Conservation (phyloP, 345 rosid species). For the Euphorbia tirucalli region DNA sequence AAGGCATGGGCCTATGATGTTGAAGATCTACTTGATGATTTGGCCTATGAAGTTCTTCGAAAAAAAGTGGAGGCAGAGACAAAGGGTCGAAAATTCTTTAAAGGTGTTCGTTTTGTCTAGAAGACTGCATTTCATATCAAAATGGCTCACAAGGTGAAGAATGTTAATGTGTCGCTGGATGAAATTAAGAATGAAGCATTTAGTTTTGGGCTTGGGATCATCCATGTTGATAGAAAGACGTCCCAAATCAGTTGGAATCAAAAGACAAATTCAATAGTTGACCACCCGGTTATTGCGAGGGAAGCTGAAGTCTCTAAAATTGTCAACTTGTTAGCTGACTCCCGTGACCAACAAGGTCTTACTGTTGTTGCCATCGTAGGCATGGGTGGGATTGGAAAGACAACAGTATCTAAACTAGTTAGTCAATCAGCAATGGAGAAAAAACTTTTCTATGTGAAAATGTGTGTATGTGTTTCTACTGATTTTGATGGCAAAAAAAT, state of each 20-base stretch:
- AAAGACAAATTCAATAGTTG: too few relatives aligned
- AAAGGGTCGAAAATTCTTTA: neutral
- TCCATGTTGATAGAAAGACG: neutral
- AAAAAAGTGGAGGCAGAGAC: neutral
- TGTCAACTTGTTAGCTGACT: neutral
- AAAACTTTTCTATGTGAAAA: neutral
- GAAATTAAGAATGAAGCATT: neutral
- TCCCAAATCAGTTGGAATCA: neutral
- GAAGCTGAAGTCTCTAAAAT: neutral
- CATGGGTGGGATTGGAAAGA: conserved; percentile 32
- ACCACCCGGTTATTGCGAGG: neutral
- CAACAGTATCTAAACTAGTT: conserved; percentile 14
- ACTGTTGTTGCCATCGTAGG: conserved; percentile 18
- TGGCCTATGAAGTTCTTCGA: neutral
- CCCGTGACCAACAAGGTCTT: neutral
- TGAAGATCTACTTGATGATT: neutral
- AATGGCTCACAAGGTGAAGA: neutral
- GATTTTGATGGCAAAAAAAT: conserved; percentile 6
- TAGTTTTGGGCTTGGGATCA: neutral
- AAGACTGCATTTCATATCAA: neutral
- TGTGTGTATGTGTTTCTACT: conserved; percentile 18
- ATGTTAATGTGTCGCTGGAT: neutral
- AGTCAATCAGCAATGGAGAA: neutral
- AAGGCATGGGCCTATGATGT: neutral
- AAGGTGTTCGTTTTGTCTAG: neutral